Base-by-base conservation (phyloP, 495 filamentous ascomycete species). In the Trichoderma virens region DNA sequence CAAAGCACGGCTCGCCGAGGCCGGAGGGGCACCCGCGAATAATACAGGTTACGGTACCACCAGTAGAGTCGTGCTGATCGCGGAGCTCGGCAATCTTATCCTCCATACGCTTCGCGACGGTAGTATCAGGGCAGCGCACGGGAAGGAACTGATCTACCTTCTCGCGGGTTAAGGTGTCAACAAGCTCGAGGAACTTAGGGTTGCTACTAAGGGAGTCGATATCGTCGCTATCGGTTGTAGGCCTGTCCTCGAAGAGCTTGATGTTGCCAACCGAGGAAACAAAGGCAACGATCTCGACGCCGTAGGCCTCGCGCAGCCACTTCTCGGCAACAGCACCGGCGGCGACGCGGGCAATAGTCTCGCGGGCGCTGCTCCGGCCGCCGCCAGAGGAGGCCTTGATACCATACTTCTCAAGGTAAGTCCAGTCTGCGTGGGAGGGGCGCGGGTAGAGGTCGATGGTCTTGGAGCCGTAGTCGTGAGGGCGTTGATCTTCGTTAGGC, bases 261-360 rank as follows among this genome's bases (percentile, higher is more conserved):
- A 91, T 83, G 68, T 80, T 79, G 62, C 94, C 94, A 62, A 98
- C 90, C 43, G 90, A 93, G 59, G 89, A 87, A 70, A 91, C 90
- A 69, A 93, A 98, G 59, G 93, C 90, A 64, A 94, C 87, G 68
- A 98, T 96, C 75, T 97, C 91, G 61, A 97, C 82, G 66, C 87
- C 88, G 73, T 96, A 88, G 32, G 89, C 86, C 32, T 92, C 76
- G 62, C 77, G 78, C 11, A 98, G 82, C 78, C 94, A 97, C 71
- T 97, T 96, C 76, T 98, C 94, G 31, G 92, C 92, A 72, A 98
- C 91, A 56, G 92, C 88, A 62, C 94, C 93, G n/a, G 94, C 93
- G 28, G 93, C 92, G 31, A 98, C 94, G 66, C 94, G 86, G 38
- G 92, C 80, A 69, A 98, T 97, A 11, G 94, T 98, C 83, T 98